Conservation (phyloP, 129 eudicot species). For the Escallonia herrerae region DNA sequence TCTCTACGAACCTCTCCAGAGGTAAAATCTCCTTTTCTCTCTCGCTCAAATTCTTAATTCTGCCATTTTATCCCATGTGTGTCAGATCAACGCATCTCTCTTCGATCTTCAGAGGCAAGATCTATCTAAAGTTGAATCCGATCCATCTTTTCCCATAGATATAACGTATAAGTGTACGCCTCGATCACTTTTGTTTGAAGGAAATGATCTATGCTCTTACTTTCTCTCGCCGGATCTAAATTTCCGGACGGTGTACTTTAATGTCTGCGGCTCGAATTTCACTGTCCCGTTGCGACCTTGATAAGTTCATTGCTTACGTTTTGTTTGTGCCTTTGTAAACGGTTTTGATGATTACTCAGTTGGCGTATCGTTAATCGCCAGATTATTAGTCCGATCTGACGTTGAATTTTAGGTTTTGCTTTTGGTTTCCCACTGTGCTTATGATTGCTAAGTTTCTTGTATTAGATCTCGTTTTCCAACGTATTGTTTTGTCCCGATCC, state of each 20-base stretch:
- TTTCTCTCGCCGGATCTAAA: background rate
- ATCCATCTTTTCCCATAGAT: background rate
- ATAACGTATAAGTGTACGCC: background rate
- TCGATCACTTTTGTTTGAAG: background rate
- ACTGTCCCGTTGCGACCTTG: background rate
- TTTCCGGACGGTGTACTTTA: background rate
- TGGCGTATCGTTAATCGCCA: background rate
- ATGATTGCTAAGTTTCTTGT: background rate
- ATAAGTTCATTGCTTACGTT: background rate
- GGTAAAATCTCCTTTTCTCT: conserved; percentile 1
- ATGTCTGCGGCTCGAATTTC: background rate
- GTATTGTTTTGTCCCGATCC: background rate
- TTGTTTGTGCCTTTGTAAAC: background rate
- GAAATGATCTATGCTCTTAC: background rate
- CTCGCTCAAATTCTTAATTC: background rate
- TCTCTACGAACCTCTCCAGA: conserved; percentile 4
- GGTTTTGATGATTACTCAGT: background rate
- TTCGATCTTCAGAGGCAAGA: background rate
- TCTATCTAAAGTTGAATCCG: background rate
- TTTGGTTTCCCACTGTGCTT: background rate
- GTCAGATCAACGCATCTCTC: background rate
- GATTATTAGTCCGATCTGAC: background rate
- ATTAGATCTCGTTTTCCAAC: background rate
- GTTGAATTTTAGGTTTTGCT: background rate
- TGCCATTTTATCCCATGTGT: background rate